These are phyloP conservation scores for Penicillium robsamsonii DNA, from an alignment of 495 filamentous ascomycete genomes.

Conservation along the genomic window DNA sequence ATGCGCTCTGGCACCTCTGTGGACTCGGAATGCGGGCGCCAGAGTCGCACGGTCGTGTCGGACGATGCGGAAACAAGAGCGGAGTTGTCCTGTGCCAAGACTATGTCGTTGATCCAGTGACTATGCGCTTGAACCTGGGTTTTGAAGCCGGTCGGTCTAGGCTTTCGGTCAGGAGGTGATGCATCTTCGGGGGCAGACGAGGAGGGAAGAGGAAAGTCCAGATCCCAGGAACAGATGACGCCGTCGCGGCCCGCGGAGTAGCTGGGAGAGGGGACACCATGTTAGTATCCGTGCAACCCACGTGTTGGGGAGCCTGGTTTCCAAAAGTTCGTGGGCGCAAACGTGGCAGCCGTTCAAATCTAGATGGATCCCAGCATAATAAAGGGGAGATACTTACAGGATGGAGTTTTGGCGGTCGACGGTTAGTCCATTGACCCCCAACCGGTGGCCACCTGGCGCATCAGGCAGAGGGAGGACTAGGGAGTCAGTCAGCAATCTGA, in stretches of 20 bases:
- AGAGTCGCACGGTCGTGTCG: conserved; percentile 90
- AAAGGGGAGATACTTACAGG: conserved; percentile 57
- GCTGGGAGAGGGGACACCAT: conserved; percentile 45
- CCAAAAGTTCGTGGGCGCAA: not conserved
- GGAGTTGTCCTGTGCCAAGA: conserved; percentile 76
- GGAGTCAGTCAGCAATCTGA: conserved; percentile 18
- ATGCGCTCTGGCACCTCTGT: conserved; percentile 71
- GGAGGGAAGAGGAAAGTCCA: conserved; percentile 53
- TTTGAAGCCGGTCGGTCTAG: conserved; percentile 64
- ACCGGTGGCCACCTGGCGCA: conserved; percentile 83
- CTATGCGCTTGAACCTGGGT: conserved; percentile 96
- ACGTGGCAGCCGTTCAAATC: not conserved
- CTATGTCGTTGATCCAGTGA: conserved; percentile 97
- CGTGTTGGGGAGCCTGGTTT: conserved; percentile 3
- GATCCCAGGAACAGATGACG: conserved; percentile 92
- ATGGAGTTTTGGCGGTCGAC: conserved; percentile 82
- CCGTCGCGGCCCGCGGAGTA: conserved; percentile 97
- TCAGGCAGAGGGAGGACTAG: conserved; percentile 91
- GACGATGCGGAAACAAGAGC: conserved; percentile 93
- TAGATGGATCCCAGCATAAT: not conserved
- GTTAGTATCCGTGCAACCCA: conserved; percentile 24
- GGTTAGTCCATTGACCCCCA: conserved; percentile 91
- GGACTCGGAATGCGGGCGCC: conserved; percentile 79
- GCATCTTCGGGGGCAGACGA: conserved; percentile 37
- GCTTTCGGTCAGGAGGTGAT: conserved; percentile 28